Conservation (phyloP, 768 basidiomycete genomes). For the Calocera cornea region DNA sequence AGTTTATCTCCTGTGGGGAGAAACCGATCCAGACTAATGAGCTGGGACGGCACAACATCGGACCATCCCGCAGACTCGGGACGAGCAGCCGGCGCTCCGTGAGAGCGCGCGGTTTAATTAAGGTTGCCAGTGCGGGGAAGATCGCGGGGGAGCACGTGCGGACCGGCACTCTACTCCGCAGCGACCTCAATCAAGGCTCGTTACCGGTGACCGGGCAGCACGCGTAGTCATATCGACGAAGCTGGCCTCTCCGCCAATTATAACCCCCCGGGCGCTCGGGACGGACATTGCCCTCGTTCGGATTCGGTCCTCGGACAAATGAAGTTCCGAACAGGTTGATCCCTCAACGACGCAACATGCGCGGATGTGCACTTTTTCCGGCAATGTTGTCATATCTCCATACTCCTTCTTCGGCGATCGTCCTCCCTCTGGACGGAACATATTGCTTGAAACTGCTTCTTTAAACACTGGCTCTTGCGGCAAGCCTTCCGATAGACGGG, state of each 20-base stretch:
- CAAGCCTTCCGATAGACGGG: neutral
- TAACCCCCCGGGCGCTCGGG: neutral
- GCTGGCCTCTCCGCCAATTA: neutral
- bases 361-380: neutral
- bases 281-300: neutral
- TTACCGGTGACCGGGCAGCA: neutral
- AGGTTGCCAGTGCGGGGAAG: neutral
- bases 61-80: neutral
- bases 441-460: neutral
- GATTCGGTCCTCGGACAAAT: neutral
- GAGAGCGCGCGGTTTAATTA: neutral
- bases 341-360: neutral
- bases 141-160: neutral
- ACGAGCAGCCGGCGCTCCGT: neutral
- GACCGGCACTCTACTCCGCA: neutral
- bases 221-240: neutral
- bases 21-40: neutral
- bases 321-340: neutral
- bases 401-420: neutral
- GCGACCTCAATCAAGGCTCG: neutral
- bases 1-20: neutral
- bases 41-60: neutral
- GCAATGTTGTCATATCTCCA: neutral
- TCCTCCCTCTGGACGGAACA: neutral
- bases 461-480: neutral